These are phyloP conservation scores for Rhodotorula mucilaginosa DNA, from an alignment of 1,284 basidiomycete species.

Conservation along the genomic window DNA sequence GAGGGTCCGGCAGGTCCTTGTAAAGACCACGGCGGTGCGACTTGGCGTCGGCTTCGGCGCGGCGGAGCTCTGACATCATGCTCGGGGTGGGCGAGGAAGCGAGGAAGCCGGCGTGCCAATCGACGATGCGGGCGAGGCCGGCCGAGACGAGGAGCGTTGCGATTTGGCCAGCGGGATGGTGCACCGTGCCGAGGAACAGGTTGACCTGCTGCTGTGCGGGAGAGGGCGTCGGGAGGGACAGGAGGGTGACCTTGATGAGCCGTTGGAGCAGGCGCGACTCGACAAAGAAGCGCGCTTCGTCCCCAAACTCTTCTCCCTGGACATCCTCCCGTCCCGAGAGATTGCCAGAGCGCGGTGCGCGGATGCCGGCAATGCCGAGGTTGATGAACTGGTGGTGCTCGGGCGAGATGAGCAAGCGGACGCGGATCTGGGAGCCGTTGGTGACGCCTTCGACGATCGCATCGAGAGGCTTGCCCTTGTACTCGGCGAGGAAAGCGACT, in stretches of 20 bases:
- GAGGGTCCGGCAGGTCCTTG: constrained; percentile 55
- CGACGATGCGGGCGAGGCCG: constrained; percentile 86
- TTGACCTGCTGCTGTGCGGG: constrained; percentile 60
- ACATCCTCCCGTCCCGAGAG: constrained; percentile 29
- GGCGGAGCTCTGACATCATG: constrained; percentile 79
- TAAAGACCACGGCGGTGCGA: constrained; percentile 78
- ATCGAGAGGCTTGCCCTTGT: constrained; percentile 85
- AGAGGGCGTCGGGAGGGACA: constrained; percentile 76
- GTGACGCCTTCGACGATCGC: constrained; percentile 90
- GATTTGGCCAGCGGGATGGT: constrained; percentile 92
- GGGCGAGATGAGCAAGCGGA: constrained; percentile 81
- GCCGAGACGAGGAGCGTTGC: constrained; percentile 81
- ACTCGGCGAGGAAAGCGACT: constrained; percentile 80
- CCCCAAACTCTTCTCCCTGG: constrained; percentile 45
- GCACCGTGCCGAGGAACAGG: constrained; percentile 85
- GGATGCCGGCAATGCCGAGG: constrained; percentile 78
- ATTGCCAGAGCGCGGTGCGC: constrained; percentile 65
- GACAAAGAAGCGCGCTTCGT: constrained; percentile 87
- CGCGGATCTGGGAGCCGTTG: constrained; percentile 86
- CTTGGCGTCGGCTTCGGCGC: constrained; percentile 80
- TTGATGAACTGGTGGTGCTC: constrained; percentile 84
- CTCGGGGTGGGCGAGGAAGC: constrained; percentile 58
- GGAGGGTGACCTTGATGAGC: constrained; percentile 75
- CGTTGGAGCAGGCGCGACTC: constrained; percentile 90
- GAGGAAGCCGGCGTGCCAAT: constrained; percentile 97